Evolutionary conservation across 768 basidiomycete genomes (phyloP), one percentile per base, ranked within the genome.

Genomic region (Mycena capillaripes): DNA sequence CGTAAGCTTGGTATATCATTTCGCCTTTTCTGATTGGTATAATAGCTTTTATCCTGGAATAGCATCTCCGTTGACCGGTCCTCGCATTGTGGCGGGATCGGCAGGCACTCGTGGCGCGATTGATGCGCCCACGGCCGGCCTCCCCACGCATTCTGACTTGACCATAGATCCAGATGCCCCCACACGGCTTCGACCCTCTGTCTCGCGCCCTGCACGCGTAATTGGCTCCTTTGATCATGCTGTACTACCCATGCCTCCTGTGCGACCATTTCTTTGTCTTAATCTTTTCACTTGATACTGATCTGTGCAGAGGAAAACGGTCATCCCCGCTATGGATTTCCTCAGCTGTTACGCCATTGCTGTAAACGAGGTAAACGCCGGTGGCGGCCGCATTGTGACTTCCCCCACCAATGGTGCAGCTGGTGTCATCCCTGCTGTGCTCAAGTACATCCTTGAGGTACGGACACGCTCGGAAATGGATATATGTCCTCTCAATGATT

Each of bases 281-380:
- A n/a, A n/a, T n/a, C n/a, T 29, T 66, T 42, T 46, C 27, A 10
- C 75, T 30, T 50, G 9, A 71, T 30, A 23, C 32, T 48, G 16
- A 34, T 32, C 42, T 74, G 3, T 76, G 67, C 27, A 96, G 94
- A 89, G 93, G 71, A 93, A 89, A 81, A 95, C 95, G 11, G 91
- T 93, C 76, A 96, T 98, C 60, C 96, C 96, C 0, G 96, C 95
- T 0, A 91, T 99, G 82, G 97, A 99, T 78, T 97, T 97, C 78
- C 84, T 99, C 70, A 94, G 93, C 1, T 95, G 95, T 71, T 98
- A 98, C 81, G 97, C 96, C 3, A 97, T 97, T 64, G 95, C 95
- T 21, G 96, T 97, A 16, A 97, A 97, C 77, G 97, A 98, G 80
- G 96, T 97, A 16, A 98, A 97, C 77, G 97, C 97, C 5, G 88